A percentile compares a stretch with the other conserved stretches of the same genome.
Evolutionary conservation across 768 basidiomycete species (phyloP).

Genomic region (Termitomyces sp.): DNA sequence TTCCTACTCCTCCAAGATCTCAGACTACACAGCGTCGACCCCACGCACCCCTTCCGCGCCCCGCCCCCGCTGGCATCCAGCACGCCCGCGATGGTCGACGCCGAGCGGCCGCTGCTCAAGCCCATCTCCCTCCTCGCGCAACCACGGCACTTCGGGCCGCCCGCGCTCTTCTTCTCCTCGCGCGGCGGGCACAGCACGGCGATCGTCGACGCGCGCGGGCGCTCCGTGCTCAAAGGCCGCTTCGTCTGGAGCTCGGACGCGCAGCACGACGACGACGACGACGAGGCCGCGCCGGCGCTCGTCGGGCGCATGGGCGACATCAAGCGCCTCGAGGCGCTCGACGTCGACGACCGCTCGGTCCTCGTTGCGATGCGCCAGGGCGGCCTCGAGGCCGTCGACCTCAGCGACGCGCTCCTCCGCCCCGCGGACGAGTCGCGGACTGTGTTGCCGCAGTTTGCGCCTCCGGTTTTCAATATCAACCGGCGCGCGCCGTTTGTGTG

Average conservation of each 20-base stretch:
- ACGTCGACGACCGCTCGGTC: constrained; percentile 68
- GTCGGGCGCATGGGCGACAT: constrained; percentile 69
- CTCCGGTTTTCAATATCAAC: constrained; percentile 55
- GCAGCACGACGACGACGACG: constrained; percentile 37
- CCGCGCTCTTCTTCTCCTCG: constrained; percentile 81
- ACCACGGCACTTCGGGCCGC: constrained; percentile 80
- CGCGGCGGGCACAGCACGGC: constrained; percentile 88
- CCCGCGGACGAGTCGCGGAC: constrained; percentile 80
- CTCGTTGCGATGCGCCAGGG: constrained; percentile 85
- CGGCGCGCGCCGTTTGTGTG: constrained; percentile 74
- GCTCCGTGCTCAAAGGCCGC: constrained; percentile 77
- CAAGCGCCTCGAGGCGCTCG: constrained; percentile 79
- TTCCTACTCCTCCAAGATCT: constrained; percentile 71
- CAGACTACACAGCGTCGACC: constrained; percentile 73
- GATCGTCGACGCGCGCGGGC: constrained; percentile 81
- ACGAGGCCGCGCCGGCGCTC: constrained; percentile 29
- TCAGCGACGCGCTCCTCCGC: constrained; percentile 71
- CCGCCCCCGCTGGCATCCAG: constrained; percentile 27
- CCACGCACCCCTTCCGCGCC: constrained; percentile 70
- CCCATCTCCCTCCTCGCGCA: constrained; percentile 78
- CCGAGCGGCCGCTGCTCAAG: constrained; percentile 54
- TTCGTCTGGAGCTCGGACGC: constrained; percentile 77
- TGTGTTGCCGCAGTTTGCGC: constrained; percentile 63
- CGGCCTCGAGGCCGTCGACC: constrained; percentile 76
- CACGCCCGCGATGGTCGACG: constrained; percentile 12